Conservation (phyloP, 2,329 filamentous ascomycete genomes). For the Sporothrix pseudoabietina region DNA sequence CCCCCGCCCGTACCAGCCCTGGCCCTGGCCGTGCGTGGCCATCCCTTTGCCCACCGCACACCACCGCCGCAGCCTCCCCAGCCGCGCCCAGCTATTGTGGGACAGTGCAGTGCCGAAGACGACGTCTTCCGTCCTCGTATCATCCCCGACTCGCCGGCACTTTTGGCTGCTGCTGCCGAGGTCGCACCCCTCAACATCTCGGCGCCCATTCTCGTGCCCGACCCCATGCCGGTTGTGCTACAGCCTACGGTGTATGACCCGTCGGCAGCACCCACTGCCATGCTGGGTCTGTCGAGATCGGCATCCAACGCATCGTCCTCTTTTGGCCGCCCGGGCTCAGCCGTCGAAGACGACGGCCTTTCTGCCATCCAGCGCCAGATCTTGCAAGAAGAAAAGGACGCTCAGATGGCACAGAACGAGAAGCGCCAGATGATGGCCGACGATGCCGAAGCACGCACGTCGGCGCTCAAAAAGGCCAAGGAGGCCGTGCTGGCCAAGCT, state of each 20-base stretch:
- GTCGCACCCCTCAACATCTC: constrained; percentile 46
- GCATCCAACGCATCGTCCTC: constrained; percentile 31
- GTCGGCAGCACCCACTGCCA: constrained; percentile 18
- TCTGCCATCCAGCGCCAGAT: constrained; percentile 61
- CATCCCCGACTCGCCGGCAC: constrained; percentile 30
- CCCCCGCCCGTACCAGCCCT: constrained; percentile 3
- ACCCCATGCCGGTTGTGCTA: constrained; percentile 55
- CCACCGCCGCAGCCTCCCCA: constrained; percentile 32
- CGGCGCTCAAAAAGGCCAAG: constrained; percentile 60
- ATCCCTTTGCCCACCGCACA: constrained; percentile 33
- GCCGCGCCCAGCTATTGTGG: constrained; percentile 23
- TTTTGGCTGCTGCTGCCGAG: constrained; percentile 18
- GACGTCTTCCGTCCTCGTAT: constrained; percentile 35
- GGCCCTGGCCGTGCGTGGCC: constrained; percentile 19
- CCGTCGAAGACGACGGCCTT: constrained; percentile 49
- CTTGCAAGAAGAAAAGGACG: constrained; percentile 52
- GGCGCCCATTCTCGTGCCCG: constrained; percentile 53
- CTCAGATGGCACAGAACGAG: constrained; percentile 47
- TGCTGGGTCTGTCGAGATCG: background rate
- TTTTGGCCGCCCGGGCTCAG: constrained; percentile 25
- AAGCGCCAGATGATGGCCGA: constrained; percentile 50
- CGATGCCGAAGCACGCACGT: constrained; percentile 57
- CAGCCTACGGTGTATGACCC: constrained; percentile 62
- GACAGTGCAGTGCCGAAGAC: constrained; percentile 25
- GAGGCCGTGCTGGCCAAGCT: constrained; percentile 63